A percentile compares a stretch with the other conserved stretches of the same genome.
Evolutionary conservation across 208 protist species (phyloP).

Genomic region (Leishmania tropica): DNA sequence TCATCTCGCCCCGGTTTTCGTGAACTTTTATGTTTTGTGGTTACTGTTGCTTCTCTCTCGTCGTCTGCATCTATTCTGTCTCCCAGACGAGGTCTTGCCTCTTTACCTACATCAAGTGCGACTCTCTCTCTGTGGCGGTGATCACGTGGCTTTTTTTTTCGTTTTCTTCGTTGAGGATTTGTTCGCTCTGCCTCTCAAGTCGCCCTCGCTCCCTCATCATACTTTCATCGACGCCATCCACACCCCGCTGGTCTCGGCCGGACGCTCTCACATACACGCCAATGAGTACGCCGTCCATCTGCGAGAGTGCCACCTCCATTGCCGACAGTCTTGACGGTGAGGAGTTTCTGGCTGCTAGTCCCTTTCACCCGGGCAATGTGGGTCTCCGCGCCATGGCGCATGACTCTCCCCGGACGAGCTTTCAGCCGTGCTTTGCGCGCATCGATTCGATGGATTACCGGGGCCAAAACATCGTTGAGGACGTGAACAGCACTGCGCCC

Average conservation of each 20-base stretch:
- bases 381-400: neutral
- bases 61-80: neutral
- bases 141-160: neutral
- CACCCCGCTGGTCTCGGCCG: neutral
- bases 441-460: conserved; percentile 28
- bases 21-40: neutral
- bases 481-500: conserved; percentile 14
- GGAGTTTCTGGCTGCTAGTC: conserved; percentile 17
- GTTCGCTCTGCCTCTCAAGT: too few species aligned
- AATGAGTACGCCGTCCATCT: conserved; percentile 15
- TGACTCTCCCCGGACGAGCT: neutral
- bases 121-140: neutral
- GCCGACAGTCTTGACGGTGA: conserved; percentile 23
- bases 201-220: neutral
- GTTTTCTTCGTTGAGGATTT: neutral
- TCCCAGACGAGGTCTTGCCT: neutral
- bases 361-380: conserved; percentile 14
- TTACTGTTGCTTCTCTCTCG: neutral
- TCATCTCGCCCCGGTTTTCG: neutral
- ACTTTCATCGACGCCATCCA: neutral
- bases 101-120: too few species aligned
- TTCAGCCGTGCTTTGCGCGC: conserved; percentile 21
- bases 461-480: conserved; percentile 22
- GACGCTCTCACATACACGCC: neutral
- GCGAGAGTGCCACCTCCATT: conserved; percentile 15